A percentile compares a stretch with the other conserved stretches of the same genome.
These are phyloP conservation scores for Cordyceps tenuipes DNA, from an alignment of 2,329 filamentous ascomycete genomes.

Conservation along the genomic window DNA sequence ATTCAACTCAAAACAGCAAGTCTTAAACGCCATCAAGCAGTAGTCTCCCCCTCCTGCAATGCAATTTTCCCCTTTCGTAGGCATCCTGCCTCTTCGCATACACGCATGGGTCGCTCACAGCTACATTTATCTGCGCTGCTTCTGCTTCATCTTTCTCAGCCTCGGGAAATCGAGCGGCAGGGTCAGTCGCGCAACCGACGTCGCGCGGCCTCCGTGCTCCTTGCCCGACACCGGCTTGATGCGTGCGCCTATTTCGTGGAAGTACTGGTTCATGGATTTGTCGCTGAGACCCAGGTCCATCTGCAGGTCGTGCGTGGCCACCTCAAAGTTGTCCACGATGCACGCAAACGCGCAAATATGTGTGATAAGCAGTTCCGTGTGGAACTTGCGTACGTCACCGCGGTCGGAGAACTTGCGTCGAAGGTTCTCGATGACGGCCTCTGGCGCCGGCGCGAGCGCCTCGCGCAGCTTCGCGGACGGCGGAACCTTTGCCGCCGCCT, in stretches of 20 bases:
- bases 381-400: constrained; percentile 60
- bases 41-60: neutral
- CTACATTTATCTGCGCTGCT: constrained; percentile 12
- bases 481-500: constrained; percentile 43
- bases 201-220: constrained; percentile 43
- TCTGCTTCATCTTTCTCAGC: constrained; percentile 21
- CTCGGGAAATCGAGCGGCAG: constrained; percentile 81
- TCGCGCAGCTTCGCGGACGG: constrained; percentile 53
- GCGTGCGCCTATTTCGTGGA: constrained; percentile 65
- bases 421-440: constrained; percentile 57
- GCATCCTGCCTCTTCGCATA: neutral
- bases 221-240: constrained; percentile 49
- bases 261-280: constrained; percentile 63
- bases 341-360: constrained; percentile 65
- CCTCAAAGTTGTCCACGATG: constrained; percentile 64
- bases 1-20: neutral
- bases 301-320: constrained; percentile 60
- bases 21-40: constrained; percentile 1
- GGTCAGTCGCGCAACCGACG: constrained; percentile 58
- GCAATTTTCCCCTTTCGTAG: neutral
- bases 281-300: constrained; percentile 66
- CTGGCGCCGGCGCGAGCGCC: constrained; percentile 48
- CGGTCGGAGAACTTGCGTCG: constrained; percentile 60
- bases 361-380: constrained; percentile 63
- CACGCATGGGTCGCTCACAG: too few species aligned